Evolutionary conservation across 192 early-diverging fungal species (phyloP), one percentile per base, ranked within the genome.

Genomic region (Backusella psychrophila): DNA sequence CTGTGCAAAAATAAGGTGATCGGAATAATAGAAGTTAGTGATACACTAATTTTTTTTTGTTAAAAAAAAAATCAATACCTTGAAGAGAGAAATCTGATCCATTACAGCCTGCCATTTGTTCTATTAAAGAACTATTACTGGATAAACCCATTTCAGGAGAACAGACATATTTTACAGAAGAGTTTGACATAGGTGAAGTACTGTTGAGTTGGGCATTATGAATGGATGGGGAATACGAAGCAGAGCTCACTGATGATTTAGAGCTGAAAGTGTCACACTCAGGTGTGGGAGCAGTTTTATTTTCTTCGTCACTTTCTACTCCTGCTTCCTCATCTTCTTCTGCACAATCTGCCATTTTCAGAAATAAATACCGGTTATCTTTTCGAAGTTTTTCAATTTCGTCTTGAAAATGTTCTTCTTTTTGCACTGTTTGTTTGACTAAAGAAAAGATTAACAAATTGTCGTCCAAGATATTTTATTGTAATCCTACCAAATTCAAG

Each of bases 401-500:
- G 15, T 69, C 23, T 21, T 53, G 75, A 63, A 71, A 77, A 19
- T 26, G 31, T 33, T 77, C 75, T 63, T 77, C 75, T 63, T 77
- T 69, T 21, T 38, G 23, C 0, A 77, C 35, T 23, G 75, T 69
- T 11, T 70, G 68, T 17, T 77, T 77, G 34, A 77, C 74, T 75
- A 75, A 21, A 42, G n/a, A 19, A 75, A 31, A 67, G 15, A 41
- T 46, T 67, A 33, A 31, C 34, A 31, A 15, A 33, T 17, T 53
- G 31, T 52, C 17, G 21, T 9, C 21, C 23, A 46, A 6, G n/a
- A 6, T 17, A 19, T 15, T 46, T 31, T 38, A 33, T 33, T 73
- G 14, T 17, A n/a, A 21, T 6, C 71, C 31, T 56, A 75, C 74
- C 87, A 75, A 87, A 91, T 0, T 93, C 92, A 26, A 94, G 83